Evolutionary conservation across 1,139 yeast species (phyloP).

Genomic region (Yamadazyma blattariae): DNA sequence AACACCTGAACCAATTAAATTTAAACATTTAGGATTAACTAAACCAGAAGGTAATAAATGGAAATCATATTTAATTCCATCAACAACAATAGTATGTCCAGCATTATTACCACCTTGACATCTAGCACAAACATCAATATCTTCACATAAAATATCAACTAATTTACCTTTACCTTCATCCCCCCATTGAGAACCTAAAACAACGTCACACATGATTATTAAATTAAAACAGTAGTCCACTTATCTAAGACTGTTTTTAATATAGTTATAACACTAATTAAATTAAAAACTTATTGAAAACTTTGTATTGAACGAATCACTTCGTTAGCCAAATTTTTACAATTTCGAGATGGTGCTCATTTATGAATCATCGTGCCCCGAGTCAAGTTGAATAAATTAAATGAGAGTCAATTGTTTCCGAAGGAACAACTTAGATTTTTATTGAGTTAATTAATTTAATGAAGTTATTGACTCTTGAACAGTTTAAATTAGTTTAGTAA

Average conservation of each 20-base stretch:
- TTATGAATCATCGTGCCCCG: conserved; percentile 2
- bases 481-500: no score
- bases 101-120: conserved; percentile 99
- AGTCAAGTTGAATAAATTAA: conserved; percentile 3
- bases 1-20: conserved; percentile 94
- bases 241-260: no score
- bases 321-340: conserved; percentile 3
- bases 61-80: conserved; percentile 86
- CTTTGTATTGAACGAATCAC: conserved; percentile 2
- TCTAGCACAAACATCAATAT: conserved; percentile 94
- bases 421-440: neutral
- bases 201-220: conserved; percentile 74
- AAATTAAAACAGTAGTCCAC: no score
- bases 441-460: no score
- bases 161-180: conserved; percentile 99
- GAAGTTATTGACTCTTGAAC: no score
- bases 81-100: conserved; percentile 96
- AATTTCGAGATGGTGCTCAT: no score
- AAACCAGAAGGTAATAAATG: conserved; percentile 98
- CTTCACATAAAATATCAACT: conserved; percentile 90
- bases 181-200: conserved; percentile 98
- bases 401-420: conserved; percentile 3
- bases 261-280: no score
- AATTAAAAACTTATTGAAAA: no score
- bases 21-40: conserved; percentile 86